Conservation (phyloP, 148 eudicot species). For the Cornus kousa region DNA sequence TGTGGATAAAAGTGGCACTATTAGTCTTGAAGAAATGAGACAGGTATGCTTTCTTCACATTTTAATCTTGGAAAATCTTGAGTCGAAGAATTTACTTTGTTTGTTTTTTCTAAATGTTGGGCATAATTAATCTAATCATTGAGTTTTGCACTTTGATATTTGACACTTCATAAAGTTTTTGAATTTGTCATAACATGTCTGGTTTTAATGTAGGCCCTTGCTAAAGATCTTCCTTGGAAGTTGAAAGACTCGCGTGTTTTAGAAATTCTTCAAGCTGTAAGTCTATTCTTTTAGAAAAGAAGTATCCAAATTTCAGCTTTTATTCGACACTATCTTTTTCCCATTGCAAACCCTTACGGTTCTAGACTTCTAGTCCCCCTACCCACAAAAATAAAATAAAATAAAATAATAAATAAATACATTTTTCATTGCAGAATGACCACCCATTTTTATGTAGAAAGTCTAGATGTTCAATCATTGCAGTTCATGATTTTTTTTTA, state of each 20-base stretch:
- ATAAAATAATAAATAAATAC: too few species aligned
- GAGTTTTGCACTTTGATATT: background rate
- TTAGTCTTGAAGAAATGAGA: slow-evolving; percentile 97
- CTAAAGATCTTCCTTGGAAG: slow-evolving; percentile 94
- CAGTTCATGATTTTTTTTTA: background rate
- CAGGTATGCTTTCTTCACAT: slow-evolving; percentile 45
- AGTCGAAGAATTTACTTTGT: background rate
- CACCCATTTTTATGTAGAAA: background rate
- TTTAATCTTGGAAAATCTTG: background rate
- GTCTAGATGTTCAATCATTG: background rate
- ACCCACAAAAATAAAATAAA: background rate
- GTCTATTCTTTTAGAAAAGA: background rate
- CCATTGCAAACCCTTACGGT: background rate
- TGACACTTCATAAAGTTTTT: background rate
- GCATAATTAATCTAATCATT: background rate
- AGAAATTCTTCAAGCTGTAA: slow-evolving; percentile 94
- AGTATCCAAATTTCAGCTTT: background rate
- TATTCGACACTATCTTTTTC: background rate
- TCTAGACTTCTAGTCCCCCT: background rate
- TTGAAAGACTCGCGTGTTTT: slow-evolving; percentile 79
- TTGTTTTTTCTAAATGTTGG: background rate
- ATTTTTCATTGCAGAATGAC: background rate
- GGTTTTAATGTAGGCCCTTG: slow-evolving; percentile 69
- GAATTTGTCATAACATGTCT: background rate
- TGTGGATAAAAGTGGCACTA: slow-evolving; percentile 82